phyloP scores from a whole-genome alignment of 257 asterid genomes.

The Fraxinus cuspidata region DNA sequence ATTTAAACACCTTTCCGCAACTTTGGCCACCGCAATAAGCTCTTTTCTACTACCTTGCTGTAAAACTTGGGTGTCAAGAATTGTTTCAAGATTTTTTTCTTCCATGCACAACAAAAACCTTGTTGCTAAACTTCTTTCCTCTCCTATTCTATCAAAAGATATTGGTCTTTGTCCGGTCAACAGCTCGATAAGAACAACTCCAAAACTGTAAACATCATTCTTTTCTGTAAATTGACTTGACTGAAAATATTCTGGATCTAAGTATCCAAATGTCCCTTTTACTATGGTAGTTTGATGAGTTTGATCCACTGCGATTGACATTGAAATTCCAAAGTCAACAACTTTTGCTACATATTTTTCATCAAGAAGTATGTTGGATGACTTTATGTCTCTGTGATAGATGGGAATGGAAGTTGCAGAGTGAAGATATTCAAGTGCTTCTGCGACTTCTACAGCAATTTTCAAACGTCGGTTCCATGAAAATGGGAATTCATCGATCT shows the following conservation, averaged over 20 bases:
- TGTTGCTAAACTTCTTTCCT: conserved; percentile 18
- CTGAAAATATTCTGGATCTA: conserved; percentile 5
- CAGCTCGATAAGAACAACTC: conserved; percentile 4
- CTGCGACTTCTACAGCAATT: conserved; percentile 28
- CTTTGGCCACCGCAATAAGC: too few species aligned
- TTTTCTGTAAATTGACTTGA: conserved; percentile 2
- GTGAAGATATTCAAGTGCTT: conserved; percentile 27
- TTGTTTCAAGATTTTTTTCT: too few species aligned
- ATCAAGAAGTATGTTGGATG: conserved; percentile 9
- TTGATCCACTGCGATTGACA: conserved; percentile 22
- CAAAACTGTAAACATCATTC: too few species aligned
- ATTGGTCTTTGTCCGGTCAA: conserved; percentile 26
- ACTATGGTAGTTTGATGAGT: conserved; percentile 12
- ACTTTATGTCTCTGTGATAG: conserved; percentile 27
- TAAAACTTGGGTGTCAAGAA: too few species aligned
- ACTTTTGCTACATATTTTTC: conserved; percentile 22
- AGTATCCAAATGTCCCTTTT: too few species aligned
- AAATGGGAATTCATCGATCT: background rate
- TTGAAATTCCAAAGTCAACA: conserved; percentile 17
- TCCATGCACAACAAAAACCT: too few species aligned
- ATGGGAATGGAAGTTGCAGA: conserved; percentile 13
- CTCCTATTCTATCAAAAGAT: conserved; percentile 10
- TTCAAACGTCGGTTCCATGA: conserved; percentile 24
- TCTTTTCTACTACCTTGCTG: too few species aligned
- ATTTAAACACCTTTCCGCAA: too few species aligned